phyloP scores from a whole-genome alignment of 768 basidiomycete genomes.

The Tulasnella sp. region DNA sequence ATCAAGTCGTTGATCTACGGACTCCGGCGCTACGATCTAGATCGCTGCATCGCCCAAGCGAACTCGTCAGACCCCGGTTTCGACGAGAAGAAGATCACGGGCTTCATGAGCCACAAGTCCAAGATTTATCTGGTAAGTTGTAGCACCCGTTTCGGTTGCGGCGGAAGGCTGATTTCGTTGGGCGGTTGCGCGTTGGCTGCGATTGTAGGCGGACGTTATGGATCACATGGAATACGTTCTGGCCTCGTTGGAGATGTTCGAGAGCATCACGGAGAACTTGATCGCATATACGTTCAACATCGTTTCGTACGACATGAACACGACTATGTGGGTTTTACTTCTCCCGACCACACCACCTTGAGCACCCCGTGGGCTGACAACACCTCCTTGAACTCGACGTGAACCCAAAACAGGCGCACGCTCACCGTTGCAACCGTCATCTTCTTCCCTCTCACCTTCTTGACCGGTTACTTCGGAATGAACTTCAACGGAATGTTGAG shows the following conservation, averaged over 20 bases:
- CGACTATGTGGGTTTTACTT: constrained; percentile 55
- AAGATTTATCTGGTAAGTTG: constrained; percentile 59
- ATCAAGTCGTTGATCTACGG: constrained; percentile 67
- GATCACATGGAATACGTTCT: constrained; percentile 76
- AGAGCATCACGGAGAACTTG: constrained; percentile 64
- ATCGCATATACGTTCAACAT: constrained; percentile 75
- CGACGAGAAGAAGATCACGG: constrained; percentile 44
- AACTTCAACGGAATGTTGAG: constrained; percentile 29
- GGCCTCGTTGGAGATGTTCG: constrained; percentile 67
- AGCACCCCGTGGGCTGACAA: no score
- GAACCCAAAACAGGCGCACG: not conserved
- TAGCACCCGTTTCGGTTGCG: not conserved
- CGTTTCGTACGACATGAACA: constrained; percentile 71
- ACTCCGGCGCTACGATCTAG: constrained; percentile 64
- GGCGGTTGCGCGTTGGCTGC: no score
- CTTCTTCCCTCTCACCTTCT: constrained; percentile 63
- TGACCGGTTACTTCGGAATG: constrained; percentile 63
- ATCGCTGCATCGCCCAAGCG: constrained; percentile 58
- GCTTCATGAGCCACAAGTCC: constrained; percentile 64
- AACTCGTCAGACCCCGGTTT: constrained; percentile 41
- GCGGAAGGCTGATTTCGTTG: not conserved
- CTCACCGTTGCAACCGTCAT: constrained; percentile 41
- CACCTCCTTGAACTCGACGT: constrained; percentile 37
- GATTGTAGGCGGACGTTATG: constrained; percentile 59
- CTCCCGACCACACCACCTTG: not conserved